Evolutionary conservation across 441 rosid genomes (phyloP).

Genomic region (Raphanus hybrid): DNA sequence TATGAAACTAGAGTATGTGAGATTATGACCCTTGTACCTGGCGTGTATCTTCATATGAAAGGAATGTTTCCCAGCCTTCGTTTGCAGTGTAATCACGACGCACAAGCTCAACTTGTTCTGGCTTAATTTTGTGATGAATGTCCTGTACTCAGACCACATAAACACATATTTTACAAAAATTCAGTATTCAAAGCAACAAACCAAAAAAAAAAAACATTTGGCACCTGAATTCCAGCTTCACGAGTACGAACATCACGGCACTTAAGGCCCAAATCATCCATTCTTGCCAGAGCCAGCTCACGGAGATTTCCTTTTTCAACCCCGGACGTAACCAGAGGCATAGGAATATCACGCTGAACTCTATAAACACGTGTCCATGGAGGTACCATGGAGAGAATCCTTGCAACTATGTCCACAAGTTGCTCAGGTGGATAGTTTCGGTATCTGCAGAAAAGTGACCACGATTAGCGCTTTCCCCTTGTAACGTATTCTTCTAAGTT

Average conservation of each 20-base stretch:
- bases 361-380: constrained; percentile 99
- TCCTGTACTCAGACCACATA: constrained; percentile 57
- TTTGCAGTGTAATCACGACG: constrained; percentile 99
- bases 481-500: constrained; percentile 10
- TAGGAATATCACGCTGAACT: constrained; percentile 98
- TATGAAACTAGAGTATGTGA: constrained; percentile 26
- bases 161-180: constrained; percentile 22
- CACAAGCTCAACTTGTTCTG: constrained; percentile 97
- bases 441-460: constrained; percentile 54
- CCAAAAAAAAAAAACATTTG: not conserved
- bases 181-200: constrained; percentile 12
- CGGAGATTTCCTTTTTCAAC: constrained; percentile 99
- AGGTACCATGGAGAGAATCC: constrained; percentile 98
- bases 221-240: constrained; percentile 99
- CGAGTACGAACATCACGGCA: constrained; percentile 99
- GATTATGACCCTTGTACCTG: constrained; percentile 60
- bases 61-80: constrained; percentile 99
- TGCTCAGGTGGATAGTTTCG: constrained; percentile 98
- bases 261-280: constrained; percentile 97
- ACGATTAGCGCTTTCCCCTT: constrained; percentile 21
- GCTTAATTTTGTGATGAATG: constrained; percentile 93
- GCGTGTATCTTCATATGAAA: constrained; percentile 91
- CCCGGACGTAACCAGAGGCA: constrained; percentile 99
- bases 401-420: constrained; percentile 95
- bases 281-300: constrained; percentile 94